phyloP scores from a whole-genome alignment of 2,329 filamentous ascomycete species.

The Ascochyta rabiei region DNA sequence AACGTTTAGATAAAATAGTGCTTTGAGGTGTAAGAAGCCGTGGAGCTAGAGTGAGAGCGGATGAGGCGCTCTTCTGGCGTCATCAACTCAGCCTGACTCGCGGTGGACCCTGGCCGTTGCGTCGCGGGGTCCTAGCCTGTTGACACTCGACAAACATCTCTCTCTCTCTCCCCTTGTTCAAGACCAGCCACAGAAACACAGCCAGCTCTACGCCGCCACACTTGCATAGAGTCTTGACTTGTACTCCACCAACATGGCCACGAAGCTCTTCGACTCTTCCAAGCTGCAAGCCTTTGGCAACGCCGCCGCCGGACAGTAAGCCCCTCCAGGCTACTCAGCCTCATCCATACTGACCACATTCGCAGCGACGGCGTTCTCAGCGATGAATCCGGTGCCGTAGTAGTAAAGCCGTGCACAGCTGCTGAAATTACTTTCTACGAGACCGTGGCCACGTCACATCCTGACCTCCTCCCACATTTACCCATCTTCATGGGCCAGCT shows the following conservation, averaged over 20 bases:
- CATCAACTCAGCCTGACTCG: conserved; percentile 26
- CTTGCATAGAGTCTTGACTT: not conserved
- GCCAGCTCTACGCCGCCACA: conserved; percentile 7
- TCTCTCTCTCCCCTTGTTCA: not conserved
- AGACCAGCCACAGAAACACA: conserved; percentile 17
- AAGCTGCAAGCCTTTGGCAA: conserved; percentile 73
- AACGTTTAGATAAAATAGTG: too few relatives aligned
- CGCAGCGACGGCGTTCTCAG: conserved; percentile 86
- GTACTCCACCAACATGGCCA: conserved; percentile 40
- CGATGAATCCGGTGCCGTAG: conserved; percentile 79
- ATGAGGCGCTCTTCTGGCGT: conserved; percentile 9
- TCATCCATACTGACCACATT: conserved; percentile 13
- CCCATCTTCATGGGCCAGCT: conserved; percentile 85
- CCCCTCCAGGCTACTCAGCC: conserved; percentile 30
- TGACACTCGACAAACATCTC: conserved; percentile 12
- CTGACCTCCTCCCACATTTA: conserved; percentile 79
- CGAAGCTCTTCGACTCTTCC: conserved; percentile 60
- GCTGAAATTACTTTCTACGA: conserved; percentile 92
- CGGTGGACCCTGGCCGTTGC: conserved; percentile 22
- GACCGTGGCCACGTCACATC: conserved; percentile 67
- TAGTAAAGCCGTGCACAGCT: conserved; percentile 92
- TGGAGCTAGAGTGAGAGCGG: too few relatives aligned
- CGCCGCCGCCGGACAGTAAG: conserved; percentile 85
- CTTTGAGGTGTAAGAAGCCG: too few relatives aligned
- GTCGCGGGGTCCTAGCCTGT: conserved; percentile 14